Conservation (phyloP, 2,329 filamentous ascomycete genomes). For the Aspergillus persii region DNA sequence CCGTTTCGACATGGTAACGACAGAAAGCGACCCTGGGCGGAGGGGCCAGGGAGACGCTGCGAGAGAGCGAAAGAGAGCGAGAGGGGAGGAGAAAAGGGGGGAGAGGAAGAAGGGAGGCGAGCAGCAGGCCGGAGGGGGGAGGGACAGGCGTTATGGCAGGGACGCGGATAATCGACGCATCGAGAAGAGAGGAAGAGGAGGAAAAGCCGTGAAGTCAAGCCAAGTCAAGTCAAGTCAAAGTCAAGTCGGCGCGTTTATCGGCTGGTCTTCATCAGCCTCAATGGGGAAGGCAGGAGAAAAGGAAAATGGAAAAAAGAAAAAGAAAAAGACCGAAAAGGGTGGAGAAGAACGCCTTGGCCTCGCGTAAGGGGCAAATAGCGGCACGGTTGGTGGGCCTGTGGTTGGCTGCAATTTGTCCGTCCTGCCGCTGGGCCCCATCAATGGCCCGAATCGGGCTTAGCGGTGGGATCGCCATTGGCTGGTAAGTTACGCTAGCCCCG, state of each 20-base stretch:
- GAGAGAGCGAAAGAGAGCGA: not conserved
- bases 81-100: not conserved
- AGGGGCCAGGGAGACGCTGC: not conserved
- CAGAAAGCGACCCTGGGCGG: not conserved
- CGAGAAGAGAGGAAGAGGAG: not conserved
- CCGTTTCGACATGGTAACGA: conserved; percentile 15
- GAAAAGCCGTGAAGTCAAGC: not conserved
- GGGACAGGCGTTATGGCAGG: not conserved
- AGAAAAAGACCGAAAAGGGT: not conserved
- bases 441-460: not conserved
- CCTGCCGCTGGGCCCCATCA: not conserved
- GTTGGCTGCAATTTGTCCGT: not conserved
- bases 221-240: too few relatives aligned
- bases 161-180: conserved; percentile 4
- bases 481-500: not conserved
- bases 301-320: not conserved
- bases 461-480: not conserved
- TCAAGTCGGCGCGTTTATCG: conserved; percentile 2
- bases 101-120: not conserved
- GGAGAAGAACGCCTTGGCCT: not conserved
- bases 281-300: not conserved
- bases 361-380: conserved; percentile 5
- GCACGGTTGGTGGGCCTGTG: not conserved
- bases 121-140: not conserved
- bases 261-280: conserved; percentile 5